Percentiles rank a stretch among this genome's conserved stretches.
phyloP scores from a whole-genome alignment of 345 rosid species.

The Sapria himalayana region DNA sequence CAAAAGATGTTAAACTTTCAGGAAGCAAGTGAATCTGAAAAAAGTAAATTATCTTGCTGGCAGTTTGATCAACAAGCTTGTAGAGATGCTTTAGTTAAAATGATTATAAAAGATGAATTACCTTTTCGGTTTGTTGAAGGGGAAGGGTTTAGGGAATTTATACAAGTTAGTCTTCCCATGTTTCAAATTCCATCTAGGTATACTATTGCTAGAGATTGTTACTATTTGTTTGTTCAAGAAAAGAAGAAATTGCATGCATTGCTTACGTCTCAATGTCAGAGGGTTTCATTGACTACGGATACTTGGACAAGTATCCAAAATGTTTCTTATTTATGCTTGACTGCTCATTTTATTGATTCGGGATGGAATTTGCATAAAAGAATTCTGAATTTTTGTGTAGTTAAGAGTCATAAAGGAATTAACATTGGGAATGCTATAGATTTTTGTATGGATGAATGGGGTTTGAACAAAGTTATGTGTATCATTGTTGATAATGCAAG shows the following conservation, averaged over 20 bases:
- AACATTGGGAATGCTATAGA: too few species aligned
- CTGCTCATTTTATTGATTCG: conserved; percentile 54
- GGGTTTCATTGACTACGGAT: conserved; percentile 57
- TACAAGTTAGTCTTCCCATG: too few species aligned
- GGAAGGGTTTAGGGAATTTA: too few species aligned
- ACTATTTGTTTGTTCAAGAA: conserved; percentile 48
- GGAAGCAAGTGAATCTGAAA: too few species aligned
- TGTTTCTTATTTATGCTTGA: conserved; percentile 37
- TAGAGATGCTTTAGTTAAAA: too few species aligned
- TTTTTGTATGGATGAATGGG: conserved; percentile 78
- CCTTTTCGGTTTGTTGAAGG: too few species aligned
- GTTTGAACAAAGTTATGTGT: conserved; percentile 68
- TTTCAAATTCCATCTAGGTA: too few species aligned
- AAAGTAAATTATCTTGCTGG: too few species aligned
- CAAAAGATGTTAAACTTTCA: too few species aligned
- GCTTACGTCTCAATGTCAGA: conserved; percentile 39
- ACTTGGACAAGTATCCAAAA: conserved; percentile 55
- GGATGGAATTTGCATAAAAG: conserved; percentile 72
- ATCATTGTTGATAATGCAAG: conserved; percentile 52
- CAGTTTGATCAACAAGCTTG: too few species aligned
- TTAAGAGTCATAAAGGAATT: conserved; percentile 47
- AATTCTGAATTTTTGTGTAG: conserved; percentile 56
- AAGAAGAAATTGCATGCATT: conserved; percentile 48
- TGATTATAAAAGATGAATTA: too few species aligned
- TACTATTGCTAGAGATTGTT: conserved; percentile 56